phyloP scores from a whole-genome alignment of 2,329 filamentous ascomycete species.

The Claviceps fusiformis region DNA sequence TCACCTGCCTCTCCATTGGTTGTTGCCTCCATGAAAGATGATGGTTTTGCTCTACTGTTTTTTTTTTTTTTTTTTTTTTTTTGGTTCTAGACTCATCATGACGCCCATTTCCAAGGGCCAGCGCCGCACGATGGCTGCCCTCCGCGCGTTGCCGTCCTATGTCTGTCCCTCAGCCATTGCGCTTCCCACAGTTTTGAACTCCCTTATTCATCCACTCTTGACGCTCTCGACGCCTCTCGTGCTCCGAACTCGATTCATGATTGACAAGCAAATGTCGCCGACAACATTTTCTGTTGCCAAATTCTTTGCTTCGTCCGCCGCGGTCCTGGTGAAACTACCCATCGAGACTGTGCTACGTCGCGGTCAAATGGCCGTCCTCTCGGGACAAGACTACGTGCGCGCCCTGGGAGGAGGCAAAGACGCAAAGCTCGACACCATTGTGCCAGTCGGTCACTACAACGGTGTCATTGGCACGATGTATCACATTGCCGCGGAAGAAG shows the following conservation, averaged over 20 bases:
- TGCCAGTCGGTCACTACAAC: constrained; percentile 66
- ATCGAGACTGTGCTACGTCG: constrained; percentile 84
- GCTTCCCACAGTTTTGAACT: constrained; percentile 76
- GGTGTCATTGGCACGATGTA: constrained; percentile 91
- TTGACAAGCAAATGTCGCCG: constrained; percentile 72
- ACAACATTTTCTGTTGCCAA: constrained; percentile 69
- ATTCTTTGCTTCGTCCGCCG: constrained; percentile 66
- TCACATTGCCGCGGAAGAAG: constrained; percentile 73
- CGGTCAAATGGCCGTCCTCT: constrained; percentile 66
- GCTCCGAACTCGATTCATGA: constrained; percentile 68
- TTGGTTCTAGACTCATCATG: constrained; percentile 62
- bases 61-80: too few species aligned
- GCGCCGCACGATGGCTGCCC: constrained; percentile 62
- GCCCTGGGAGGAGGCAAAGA: constrained; percentile 32
- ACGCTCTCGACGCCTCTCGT: constrained; percentile 73
- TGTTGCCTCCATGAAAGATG: not conserved
- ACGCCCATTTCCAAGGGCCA: constrained; percentile 64
- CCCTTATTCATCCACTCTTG: constrained; percentile 70
- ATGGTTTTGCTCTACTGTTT: too few species aligned
- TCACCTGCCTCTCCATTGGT: not conserved
- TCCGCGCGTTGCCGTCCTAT: constrained; percentile 68
- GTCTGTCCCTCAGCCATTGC: constrained; percentile 57
- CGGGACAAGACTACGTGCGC: constrained; percentile 35
- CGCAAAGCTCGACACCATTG: constrained; percentile 52
- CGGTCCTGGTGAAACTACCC: constrained; percentile 76